A percentile compares a stretch with the other conserved stretches of the same genome.
phyloP scores from a whole-genome alignment of 2,329 filamentous ascomycete species.

The Corinectria fuckeliana region DNA sequence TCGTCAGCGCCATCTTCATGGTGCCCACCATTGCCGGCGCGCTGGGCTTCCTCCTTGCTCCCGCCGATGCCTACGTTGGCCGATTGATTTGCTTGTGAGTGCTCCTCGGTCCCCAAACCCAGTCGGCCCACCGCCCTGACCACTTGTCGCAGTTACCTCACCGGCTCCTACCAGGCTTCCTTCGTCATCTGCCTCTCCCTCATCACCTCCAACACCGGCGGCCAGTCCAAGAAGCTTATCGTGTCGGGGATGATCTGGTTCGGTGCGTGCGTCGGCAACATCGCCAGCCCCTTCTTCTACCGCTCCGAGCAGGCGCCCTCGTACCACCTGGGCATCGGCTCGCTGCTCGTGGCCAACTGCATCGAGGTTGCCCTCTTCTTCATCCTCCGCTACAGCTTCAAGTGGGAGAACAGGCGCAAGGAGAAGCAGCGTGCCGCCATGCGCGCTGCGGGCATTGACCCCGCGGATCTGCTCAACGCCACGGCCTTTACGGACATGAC shows the following conservation, averaged over 20 bases:
- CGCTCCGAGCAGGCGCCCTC: constrained; percentile 56
- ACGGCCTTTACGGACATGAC: constrained; percentile 52
- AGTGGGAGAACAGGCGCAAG: constrained; percentile 49
- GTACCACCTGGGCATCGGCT: constrained; percentile 50
- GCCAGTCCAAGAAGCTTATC: constrained; percentile 69
- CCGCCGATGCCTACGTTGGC: constrained; percentile 55
- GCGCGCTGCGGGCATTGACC: constrained; percentile 32
- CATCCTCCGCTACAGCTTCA: constrained; percentile 47
- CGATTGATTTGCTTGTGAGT: constrained; percentile 61
- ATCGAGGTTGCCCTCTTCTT: constrained; percentile 48
- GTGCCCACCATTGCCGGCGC: constrained; percentile 65
- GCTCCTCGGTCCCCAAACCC: background rate
- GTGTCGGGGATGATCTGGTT: constrained; percentile 68
- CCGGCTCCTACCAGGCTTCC: constrained; percentile 48
- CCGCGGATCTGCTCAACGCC: constrained; percentile 42
- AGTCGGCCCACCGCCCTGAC: background rate
- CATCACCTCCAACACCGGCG: constrained; percentile 57
- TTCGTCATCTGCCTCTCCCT: constrained; percentile 51
- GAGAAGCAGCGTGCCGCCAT: constrained; percentile 43
- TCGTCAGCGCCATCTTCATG: constrained; percentile 62
- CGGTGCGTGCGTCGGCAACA: constrained; percentile 66
- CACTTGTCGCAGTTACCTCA: constrained; percentile 37
- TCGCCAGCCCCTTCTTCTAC: constrained; percentile 69
- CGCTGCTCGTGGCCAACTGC: constrained; percentile 50
- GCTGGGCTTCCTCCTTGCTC: constrained; percentile 63